Evolutionary conservation across 2,329 filamentous ascomycete species (phyloP), one percentile per base, ranked within the genome.

Genomic region (Fonsecaea monophora): DNA sequence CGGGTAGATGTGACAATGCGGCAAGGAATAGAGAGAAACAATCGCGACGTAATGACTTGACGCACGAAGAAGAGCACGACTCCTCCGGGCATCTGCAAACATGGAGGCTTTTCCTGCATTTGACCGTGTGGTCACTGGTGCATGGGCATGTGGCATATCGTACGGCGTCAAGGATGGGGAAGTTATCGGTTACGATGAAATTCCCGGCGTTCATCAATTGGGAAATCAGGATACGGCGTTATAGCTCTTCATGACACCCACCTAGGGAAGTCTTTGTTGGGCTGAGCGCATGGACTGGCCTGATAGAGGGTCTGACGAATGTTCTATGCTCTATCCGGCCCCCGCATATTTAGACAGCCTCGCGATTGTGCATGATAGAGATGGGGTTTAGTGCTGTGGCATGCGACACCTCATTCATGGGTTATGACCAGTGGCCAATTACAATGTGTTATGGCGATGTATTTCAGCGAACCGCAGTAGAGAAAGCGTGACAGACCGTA

Each of bases 311-410:
- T 35, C 30, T 50, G 18, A 25, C 56, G 50, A 30, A 53, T 38
- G 42, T 42, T 32, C 50, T 50, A 30, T 50, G 25, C 50, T 15
- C 45, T 50, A 10, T 12, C 45, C 45, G 45, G 4, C 4, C 4
- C 45, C 21, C 45, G 18, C 45, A 50, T 25, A 12, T 25, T 38
- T 61, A 65, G 63, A 65, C 48, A 61, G 63, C 63, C 50, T 60
- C 61, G 63, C 53, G 53, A 54, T 65, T 53, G 25, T 50, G 45
- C 45, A 57, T 53, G 48, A 65, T 65, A 65, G 63, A 65, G 21
- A 25, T 10, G 6, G 42, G 45, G 45, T 25, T 12, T 12, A 21
- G 45, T 10, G 45, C 9, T 12, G 45, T 12, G 9, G 45, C 18
- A 25, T 25, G 18, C 18, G 18, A 50, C 2, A 25, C 45, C 18